Conservation (phyloP, 2,329 filamentous ascomycete species). For the Sphaerulina vaccinii region DNA sequence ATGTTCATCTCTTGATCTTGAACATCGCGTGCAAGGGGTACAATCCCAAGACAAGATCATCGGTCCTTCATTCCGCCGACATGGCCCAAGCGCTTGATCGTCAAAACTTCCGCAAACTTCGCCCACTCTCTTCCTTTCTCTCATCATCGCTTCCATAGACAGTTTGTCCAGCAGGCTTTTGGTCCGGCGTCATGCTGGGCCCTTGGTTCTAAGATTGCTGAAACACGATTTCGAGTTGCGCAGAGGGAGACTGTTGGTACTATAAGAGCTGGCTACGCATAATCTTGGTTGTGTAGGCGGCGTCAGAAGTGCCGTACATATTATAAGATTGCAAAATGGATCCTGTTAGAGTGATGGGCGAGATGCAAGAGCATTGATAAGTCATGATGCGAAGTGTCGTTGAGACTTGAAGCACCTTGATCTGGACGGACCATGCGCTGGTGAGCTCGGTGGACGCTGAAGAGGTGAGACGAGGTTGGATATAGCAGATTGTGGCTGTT, state of each 20-base stretch:
- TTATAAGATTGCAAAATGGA: background rate
- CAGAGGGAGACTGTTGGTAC: constrained; percentile 29
- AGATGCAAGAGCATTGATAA: background rate
- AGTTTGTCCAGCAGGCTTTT: constrained; percentile 14
- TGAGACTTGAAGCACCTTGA: no score
- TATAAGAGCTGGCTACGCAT: constrained; percentile 33
- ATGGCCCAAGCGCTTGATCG: background rate
- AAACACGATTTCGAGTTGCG: constrained; percentile 30
- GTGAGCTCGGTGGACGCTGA: no score
- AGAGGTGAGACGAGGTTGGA: no score
- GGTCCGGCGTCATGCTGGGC: constrained; percentile 12
- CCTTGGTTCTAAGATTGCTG: constrained; percentile 21
- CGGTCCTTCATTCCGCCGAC: background rate
- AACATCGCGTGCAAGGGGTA: no score
- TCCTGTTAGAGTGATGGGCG: background rate
- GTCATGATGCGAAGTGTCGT: no score
- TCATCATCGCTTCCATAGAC: constrained; percentile 11
- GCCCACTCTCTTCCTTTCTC: background rate
- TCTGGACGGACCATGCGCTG: no score
- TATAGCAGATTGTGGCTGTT: no score
- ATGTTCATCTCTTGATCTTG: no score
- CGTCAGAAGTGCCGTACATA: constrained; percentile 32
- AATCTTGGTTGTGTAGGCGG: constrained; percentile 28
- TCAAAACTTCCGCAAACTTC: constrained; percentile 11
- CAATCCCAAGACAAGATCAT: no score